Conservation (phyloP, 2,329 filamentous ascomycete genomes). For the Beauveria caledonica region DNA sequence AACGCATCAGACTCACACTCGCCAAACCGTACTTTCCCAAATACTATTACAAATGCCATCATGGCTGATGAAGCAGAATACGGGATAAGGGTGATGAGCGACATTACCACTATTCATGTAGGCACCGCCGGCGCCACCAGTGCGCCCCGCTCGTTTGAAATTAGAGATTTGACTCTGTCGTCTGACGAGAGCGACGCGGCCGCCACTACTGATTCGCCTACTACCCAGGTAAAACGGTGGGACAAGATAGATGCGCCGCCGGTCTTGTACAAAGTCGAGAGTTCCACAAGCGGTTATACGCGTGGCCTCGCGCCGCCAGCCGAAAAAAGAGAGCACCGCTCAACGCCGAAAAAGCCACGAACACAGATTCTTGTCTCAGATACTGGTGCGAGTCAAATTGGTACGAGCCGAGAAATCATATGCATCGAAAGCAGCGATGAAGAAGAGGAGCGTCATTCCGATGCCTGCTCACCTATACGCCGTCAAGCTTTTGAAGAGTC, state of each 20-base stretch:
- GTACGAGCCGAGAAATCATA: neutral
- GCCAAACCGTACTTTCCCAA: neutral
- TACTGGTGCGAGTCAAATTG: neutral
- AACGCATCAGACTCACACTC: neutral
- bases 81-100: neutral
- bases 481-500: neutral
- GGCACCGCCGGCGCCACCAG: neutral
- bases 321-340: neutral
- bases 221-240: neutral
- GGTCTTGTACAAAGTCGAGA: neutral
- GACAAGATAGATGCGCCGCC: neutral
- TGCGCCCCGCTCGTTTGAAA: neutral
- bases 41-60: neutral
- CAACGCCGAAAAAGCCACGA: neutral
- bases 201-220: neutral
- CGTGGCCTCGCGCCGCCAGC: neutral
- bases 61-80: neutral
- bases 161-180: neutral
- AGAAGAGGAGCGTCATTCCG: neutral
- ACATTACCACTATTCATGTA: neutral
- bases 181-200: neutral
- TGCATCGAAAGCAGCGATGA: constrained; percentile 1
- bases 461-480: neutral
- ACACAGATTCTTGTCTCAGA: neutral
- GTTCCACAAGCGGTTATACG: neutral